Percentiles rank a stretch among this genome's conserved stretches.
Evolutionary conservation across 805 yeast genomes (phyloP).

Genomic region (Ogataea siamensis): DNA sequence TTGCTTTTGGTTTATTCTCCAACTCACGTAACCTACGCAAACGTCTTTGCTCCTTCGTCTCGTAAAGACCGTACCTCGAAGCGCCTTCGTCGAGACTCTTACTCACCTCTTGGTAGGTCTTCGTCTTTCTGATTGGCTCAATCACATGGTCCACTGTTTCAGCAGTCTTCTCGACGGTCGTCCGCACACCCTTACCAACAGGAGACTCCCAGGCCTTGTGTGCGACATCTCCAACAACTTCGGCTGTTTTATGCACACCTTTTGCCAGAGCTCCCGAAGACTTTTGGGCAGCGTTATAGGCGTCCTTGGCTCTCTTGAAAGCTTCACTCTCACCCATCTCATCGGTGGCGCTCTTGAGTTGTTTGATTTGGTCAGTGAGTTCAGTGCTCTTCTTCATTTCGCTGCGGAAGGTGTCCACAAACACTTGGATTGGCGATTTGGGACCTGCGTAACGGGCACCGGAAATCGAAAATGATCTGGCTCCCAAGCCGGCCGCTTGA

Average conservation of each 20-base stretch:
- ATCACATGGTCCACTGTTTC: slow-evolving; percentile 81
- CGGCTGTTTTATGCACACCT: slow-evolving; percentile 86
- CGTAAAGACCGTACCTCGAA: slow-evolving; percentile 89
- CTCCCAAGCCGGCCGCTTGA: slow-evolving; percentile 5
- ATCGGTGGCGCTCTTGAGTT: slow-evolving; percentile 93
- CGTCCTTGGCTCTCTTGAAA: slow-evolving; percentile 88
- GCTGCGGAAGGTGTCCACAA: slow-evolving; percentile 83
- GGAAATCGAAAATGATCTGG: slow-evolving; percentile 20
- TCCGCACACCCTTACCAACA: slow-evolving; percentile 84
- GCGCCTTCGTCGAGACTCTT: slow-evolving; percentile 93
- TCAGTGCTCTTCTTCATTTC: slow-evolving; percentile 93
- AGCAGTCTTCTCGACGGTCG: slow-evolving; percentile 78
- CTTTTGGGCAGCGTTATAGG: slow-evolving; percentile 81
- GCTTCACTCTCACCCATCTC: slow-evolving; percentile 92
- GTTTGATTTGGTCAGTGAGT: slow-evolving; percentile 88
- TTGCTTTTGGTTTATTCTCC: slow-evolving; percentile 57
- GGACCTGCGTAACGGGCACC: slow-evolving; percentile 28
- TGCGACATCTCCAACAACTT: slow-evolving; percentile 87
- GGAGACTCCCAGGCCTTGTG: slow-evolving; percentile 95
- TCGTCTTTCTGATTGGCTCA: slow-evolving; percentile 91
- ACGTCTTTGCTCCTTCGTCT: slow-evolving; percentile 78
- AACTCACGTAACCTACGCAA: slow-evolving; percentile 64
- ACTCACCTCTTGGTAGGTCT: slow-evolving; percentile 82
- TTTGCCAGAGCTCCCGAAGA: slow-evolving; percentile 59
- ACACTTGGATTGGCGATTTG: slow-evolving; percentile 86